Evolutionary conservation across 139 green algal genomes (phyloP), one percentile per base, ranked within the genome.

Genomic region (Eudorina sp.): DNA sequence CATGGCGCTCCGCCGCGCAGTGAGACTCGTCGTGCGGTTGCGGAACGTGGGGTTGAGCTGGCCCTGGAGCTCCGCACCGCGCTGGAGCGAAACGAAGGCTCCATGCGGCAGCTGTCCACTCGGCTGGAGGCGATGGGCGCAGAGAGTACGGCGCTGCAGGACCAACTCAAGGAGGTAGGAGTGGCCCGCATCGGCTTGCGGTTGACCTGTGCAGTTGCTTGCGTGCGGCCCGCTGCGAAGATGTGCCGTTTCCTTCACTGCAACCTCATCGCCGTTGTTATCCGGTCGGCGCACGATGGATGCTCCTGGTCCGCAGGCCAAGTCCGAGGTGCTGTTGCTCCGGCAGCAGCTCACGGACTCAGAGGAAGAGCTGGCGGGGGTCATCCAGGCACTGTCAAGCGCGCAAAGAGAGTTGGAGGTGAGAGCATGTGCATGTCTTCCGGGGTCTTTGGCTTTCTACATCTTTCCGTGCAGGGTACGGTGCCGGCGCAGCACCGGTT

Each of bases 291-390:
- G n/a, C n/a, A n/a, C n/a, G n/a, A n/a, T n/a, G n/a, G n/a, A n/a
- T n/a, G n/a, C n/a, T n/a, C n/a, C n/a, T n/a, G n/a, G n/a, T n/a
- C 13, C 38, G 40, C 60, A 78, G 81, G 45, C 45, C 31, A 62
- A 51, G 64, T 60, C 64, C 21, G 64, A 78, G 6, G 64, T 87
- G 64, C 34, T 69, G 64, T 4, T 77, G 43, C 83, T 88, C 34
- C 48, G 69, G 29, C 41, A 81, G 68, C 68, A 82, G 83, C 51
- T 72, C 48, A 48, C 45, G 48, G 62, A 45, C 8, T 13, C 1
- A 3, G 83, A 88, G 66, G 51, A 34, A 68, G 48, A 13, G 48
- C 83, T 88, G 68, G 48, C 48, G 46, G 68, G 72, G 14, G 36
- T 34, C 13, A 7, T 16, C 5, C 36, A 51, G 3, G 36, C 48